These are phyloP conservation scores for Pseudocercospora musae DNA, from an alignment of 2,329 filamentous ascomycete species.

Conservation along the genomic window DNA sequence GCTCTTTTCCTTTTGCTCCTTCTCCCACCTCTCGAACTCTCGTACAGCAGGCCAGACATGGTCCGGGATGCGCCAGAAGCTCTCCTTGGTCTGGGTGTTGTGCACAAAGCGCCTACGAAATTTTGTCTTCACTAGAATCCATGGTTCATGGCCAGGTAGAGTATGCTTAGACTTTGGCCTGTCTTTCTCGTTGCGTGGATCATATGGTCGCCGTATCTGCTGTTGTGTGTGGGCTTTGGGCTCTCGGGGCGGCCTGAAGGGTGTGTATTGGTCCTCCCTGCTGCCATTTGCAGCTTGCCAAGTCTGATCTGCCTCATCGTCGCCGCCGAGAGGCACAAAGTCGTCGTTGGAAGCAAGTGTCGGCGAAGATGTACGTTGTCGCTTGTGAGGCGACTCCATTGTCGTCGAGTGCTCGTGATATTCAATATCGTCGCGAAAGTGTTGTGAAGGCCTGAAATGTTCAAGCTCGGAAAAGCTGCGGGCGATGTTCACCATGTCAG, in stretches of 20 bases:
- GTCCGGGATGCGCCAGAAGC: constrained; percentile 91
- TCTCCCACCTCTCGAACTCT: constrained; percentile 68
- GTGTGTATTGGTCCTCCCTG: constrained; percentile 5
- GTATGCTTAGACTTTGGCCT: constrained; percentile 73
- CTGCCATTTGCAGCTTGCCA: neutral
- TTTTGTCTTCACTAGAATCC: constrained; percentile 91
- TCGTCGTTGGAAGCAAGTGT: constrained; percentile 23
- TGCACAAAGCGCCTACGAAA: constrained; percentile 85
- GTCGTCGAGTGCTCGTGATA: neutral
- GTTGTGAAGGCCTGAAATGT: neutral
- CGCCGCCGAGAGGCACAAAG: constrained; percentile 27
- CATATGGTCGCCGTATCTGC: constrained; percentile 6
- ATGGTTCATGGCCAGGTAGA: constrained; percentile 80
- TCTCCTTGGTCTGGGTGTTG: constrained; percentile 80
- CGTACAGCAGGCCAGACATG: constrained; percentile 73
- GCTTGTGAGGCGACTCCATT: constrained; percentile 30
- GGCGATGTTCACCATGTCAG: neutral
- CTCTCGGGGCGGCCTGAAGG: constrained; percentile 10
- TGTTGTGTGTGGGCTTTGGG: neutral
- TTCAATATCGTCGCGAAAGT: neutral
- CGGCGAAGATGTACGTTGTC: constrained; percentile 23
- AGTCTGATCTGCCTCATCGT: constrained; percentile 17
- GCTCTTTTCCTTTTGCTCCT: constrained; percentile 57
- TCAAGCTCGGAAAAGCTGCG: neutral
- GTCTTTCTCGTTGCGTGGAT: constrained; percentile 53